Evolutionary conservation across 139 green algal species (phyloP).

Genomic region (Pseudopediastrum boryanum): DNA sequence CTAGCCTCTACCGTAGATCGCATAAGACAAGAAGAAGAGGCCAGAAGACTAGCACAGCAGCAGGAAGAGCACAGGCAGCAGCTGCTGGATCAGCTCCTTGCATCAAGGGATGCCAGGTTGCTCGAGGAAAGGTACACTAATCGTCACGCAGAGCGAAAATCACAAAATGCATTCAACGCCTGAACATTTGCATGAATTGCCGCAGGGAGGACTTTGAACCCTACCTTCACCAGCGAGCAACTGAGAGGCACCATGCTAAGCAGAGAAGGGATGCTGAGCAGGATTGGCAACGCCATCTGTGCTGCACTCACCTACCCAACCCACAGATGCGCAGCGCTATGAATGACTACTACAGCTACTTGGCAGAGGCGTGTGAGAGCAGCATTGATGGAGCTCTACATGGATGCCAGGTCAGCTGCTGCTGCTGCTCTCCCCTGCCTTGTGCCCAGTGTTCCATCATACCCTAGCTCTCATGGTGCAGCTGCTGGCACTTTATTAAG

Average conservation of each 20-base stretch:
- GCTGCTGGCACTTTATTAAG: too few species aligned
- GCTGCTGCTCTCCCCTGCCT: too few species aligned
- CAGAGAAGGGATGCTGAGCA: not conserved
- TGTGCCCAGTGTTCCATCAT: too few species aligned
- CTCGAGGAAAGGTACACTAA: conserved; percentile 27
- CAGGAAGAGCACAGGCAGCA: conserved; percentile 11
- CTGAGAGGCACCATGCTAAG: not conserved
- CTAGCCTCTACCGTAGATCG: conserved; percentile 6
- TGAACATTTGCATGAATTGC: too few species aligned
- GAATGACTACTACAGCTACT: conserved; percentile 23
- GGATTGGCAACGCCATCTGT: conserved; percentile 32
- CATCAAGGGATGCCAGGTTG: conserved; percentile 2
- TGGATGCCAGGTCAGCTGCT: too few species aligned
- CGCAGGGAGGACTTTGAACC: conserved; percentile 9
- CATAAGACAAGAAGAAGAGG: conserved; percentile 29
- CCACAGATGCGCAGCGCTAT: not conserved
- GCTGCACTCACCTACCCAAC: conserved; percentile 33
- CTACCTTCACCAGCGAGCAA: not conserved
- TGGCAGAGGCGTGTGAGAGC: conserved; percentile 8
- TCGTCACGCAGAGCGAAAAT: too few species aligned
- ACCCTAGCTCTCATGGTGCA: too few species aligned
- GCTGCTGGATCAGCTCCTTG: conserved; percentile 5
- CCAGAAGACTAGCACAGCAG: conserved; percentile 14
- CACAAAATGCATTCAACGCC: too few species aligned
- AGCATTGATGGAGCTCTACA: too few species aligned